Conservation (phyloP, 768 basidiomycete species). For the Scleroderma citrinum region DNA sequence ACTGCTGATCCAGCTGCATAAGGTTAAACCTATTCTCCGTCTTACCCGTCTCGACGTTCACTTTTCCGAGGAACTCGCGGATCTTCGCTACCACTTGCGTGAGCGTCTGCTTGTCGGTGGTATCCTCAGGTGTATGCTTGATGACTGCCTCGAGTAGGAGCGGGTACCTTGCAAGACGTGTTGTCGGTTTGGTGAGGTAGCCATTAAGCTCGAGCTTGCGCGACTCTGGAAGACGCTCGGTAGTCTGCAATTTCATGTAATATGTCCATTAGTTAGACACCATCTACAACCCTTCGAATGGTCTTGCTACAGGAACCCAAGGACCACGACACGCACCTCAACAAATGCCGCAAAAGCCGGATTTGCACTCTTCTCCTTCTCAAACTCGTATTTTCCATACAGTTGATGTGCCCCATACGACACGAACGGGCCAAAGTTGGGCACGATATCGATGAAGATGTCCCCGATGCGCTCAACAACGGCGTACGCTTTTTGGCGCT, state of each 20-base stretch:
- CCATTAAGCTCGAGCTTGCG: slow-evolving; percentile 96
- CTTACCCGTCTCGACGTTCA: slow-evolving; percentile 92
- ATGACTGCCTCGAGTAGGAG: slow-evolving; percentile 85
- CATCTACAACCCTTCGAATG: not conserved
- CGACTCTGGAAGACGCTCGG: slow-evolving; percentile 90
- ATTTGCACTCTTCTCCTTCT: slow-evolving; percentile 95
- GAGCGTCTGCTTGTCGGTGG: slow-evolving; percentile 73
- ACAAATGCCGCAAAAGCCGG: slow-evolving; percentile 92
- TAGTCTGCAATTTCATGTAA: slow-evolving; percentile 55
- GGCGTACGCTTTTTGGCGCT: slow-evolving; percentile 91
- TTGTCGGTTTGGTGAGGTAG: slow-evolving; percentile 97
- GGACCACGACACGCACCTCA: slow-evolving; percentile 50
- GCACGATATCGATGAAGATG: slow-evolving; percentile 80
- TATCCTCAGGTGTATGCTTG: slow-evolving; percentile 89
- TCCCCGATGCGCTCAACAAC: slow-evolving; percentile 92
- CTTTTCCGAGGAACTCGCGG: slow-evolving; percentile 76
- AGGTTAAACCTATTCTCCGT: slow-evolving; percentile 96
- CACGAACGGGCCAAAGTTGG: slow-evolving; percentile 89
- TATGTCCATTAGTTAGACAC: too few species aligned
- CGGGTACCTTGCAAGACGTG: slow-evolving; percentile 94
- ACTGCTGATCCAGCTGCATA: slow-evolving; percentile 86
- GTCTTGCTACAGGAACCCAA: not conserved
- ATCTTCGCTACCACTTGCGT: slow-evolving; percentile 73
- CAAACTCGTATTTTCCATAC: slow-evolving; percentile 98
- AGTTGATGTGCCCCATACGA: slow-evolving; percentile 94